These are phyloP conservation scores for Diplotaxis tenuifolia DNA, from an alignment of 345 rosid genomes.

Conservation along the genomic window DNA sequence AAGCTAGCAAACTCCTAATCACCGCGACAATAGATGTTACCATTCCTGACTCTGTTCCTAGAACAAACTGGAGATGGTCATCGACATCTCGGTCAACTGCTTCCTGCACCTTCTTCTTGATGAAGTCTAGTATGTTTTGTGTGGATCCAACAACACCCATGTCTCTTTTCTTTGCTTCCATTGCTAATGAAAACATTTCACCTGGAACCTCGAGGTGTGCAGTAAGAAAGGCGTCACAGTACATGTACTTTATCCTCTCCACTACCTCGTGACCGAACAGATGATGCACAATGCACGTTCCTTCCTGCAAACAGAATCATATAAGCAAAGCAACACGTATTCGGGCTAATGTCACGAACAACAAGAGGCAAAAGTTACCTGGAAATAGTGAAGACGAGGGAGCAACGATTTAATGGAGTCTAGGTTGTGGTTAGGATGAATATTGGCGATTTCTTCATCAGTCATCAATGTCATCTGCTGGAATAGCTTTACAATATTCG, in stretches of 20 bases:
- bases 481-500: conserved; percentile 78
- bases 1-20: conserved; percentile 55
- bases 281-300: conserved; percentile 91
- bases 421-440: conserved; percentile 69
- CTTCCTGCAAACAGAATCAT: conserved; percentile 52
- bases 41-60: conserved; percentile 98
- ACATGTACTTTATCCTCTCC: conserved; percentile 74
- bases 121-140: conserved; percentile 83
- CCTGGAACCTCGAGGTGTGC: conserved; percentile 98
- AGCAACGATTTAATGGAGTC: conserved; percentile 66
- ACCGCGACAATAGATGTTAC: conserved; percentile 87
- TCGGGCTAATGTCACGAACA: background rate
- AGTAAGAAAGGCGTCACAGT: conserved; percentile 87
- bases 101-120: conserved; percentile 74
- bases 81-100: conserved; percentile 71
- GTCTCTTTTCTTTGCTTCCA: conserved; percentile 89
- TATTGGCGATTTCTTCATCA: conserved; percentile 78
- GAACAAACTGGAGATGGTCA: conserved; percentile 84
- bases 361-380: conserved; percentile 46
- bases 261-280: conserved; percentile 93
- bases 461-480: conserved; percentile 84
- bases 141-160: conserved; percentile 99
- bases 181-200: conserved; percentile 96
- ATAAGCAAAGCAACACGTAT: no score
- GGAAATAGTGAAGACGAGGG: conserved; percentile 66